phyloP scores from a whole-genome alignment of 2,329 filamentous ascomycete species.

The Fusarium penzigii region DNA sequence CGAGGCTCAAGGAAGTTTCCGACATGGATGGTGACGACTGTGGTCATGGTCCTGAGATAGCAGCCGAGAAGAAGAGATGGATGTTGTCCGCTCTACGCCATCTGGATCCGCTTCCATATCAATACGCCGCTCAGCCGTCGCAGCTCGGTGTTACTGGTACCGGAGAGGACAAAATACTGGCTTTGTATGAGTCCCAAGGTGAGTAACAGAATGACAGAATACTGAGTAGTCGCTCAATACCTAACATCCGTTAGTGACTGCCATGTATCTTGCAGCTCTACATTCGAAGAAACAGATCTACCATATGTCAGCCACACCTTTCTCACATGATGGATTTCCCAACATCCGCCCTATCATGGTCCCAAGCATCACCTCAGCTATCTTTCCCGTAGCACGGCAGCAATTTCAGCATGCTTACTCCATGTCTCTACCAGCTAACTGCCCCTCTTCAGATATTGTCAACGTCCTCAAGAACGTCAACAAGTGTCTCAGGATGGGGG shows the following conservation, averaged over 20 bases:
- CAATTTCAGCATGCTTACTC: constrained; percentile 53
- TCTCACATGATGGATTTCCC: constrained; percentile 38
- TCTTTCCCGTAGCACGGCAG: constrained; percentile 40
- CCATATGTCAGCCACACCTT: constrained; percentile 46
- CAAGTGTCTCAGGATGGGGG: constrained; percentile 55
- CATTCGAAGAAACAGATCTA: constrained; percentile 43
- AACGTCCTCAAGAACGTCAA: constrained; percentile 57
- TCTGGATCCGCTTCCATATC: constrained; percentile 38
- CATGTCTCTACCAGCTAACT: constrained; percentile 56
- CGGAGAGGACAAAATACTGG: constrained; percentile 40
- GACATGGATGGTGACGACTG: constrained; percentile 9
- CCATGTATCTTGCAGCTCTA: constrained; percentile 50
- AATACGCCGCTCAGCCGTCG: constrained; percentile 6
- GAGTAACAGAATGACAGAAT: neutral
- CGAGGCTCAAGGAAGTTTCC: constrained; percentile 48
- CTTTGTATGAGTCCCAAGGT: constrained; percentile 55
- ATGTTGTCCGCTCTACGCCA: constrained; percentile 59
- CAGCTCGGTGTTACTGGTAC: neutral
- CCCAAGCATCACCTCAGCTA: constrained; percentile 38
- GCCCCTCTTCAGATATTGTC: constrained; percentile 58
- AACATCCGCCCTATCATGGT: constrained; percentile 44
- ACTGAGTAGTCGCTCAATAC: too few species aligned
- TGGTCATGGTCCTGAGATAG: constrained; percentile 32
- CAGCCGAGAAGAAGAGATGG: constrained; percentile 59
- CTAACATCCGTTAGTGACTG: constrained; percentile 40